Evolutionary conservation across 2,329 filamentous ascomycete species (phyloP), one percentile per base, ranked within the genome.

Genomic region (Aspergillus phoenicis): DNA sequence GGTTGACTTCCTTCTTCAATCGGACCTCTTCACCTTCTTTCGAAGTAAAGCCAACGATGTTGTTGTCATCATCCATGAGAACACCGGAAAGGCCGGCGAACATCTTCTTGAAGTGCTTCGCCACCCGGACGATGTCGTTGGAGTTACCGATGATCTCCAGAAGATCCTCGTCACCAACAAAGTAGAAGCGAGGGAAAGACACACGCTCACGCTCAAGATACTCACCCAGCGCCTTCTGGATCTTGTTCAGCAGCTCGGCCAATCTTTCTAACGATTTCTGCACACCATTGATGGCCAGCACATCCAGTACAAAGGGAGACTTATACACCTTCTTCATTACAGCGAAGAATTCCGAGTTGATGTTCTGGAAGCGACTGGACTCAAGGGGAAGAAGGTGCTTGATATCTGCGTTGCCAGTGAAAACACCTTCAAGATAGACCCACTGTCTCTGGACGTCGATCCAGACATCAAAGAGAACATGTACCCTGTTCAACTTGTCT

Each of bases 31-130:
- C 95, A 56, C 90, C 93, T 78, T 99, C 96, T 73, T 97, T 97
- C 0, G 95, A 99, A 2, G 90, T 95, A 70, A 98, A 94, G 6
- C 93, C 94, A 26, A 90, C 89, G 65, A 99, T 98, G 64, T 91
- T 87, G 26, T 88, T 87, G 69, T 97, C 91, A 58, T 98, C 93
- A 67, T 96, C 92, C 82, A 97, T 94, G 45, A 93, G 83, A 38
- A 99, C 85, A 3, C 95, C 95, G 4, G 90, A 94, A 52, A 99
- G 84, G 64, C 95, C 95, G 65, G 96, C 95, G 82, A 99, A 99
- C 95, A 99, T 99, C 83, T 99, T 99, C 77, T 96, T 94, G 82
- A 99, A 93, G 81, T 99, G 96, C 77, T 99, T 99, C 43, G 95
- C 92, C 67, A 99, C 96, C 58, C 95, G 93, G 62, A 95, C 81